Evolutionary conservation across 2,329 filamentous ascomycete species (phyloP).

Genomic region (Teratosphaeria pseudoeucalypti): DNA sequence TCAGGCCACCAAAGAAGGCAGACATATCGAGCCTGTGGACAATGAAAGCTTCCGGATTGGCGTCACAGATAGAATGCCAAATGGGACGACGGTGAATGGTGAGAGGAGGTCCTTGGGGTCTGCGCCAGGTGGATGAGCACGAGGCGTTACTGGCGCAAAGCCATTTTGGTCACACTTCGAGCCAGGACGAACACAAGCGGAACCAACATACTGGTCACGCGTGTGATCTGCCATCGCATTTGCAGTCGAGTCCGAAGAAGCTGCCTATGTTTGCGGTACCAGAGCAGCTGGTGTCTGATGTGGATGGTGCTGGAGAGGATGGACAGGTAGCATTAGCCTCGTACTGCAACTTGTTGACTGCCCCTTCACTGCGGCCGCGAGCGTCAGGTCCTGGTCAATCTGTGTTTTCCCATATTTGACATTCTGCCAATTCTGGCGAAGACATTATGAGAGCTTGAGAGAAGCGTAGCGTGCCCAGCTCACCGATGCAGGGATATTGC

Average conservation of each 20-base stretch:
- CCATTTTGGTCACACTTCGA: conserved; percentile 4
- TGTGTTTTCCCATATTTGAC: background rate
- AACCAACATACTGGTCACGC: conserved; percentile 8
- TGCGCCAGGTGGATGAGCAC: background rate
- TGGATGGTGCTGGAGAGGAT: conserved; percentile 11
- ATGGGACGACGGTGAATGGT: background rate
- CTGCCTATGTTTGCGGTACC: conserved; percentile 36
- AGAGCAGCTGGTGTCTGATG: conserved; percentile 30
- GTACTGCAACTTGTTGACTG: background rate
- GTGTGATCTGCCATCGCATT: conserved; percentile 16
- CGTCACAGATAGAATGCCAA: background rate
- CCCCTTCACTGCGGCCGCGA: background rate
- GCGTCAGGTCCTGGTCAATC: background rate
- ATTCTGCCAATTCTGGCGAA: background rate
- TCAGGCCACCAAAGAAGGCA: conserved; percentile 11
- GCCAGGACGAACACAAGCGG: conserved; percentile 13
- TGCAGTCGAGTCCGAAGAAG: conserved; percentile 21
- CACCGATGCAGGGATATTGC: background rate
- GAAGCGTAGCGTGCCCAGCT: background rate
- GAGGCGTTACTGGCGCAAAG: background rate
- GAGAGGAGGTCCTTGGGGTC: background rate
- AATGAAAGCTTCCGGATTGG: conserved; percentile 12
- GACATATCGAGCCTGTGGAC: conserved; percentile 9
- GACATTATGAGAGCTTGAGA: background rate
- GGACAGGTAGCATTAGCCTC: background rate